These are phyloP conservation scores for Penicillium odoratum DNA, from an alignment of 495 filamentous ascomycete species.

Conservation along the genomic window DNA sequence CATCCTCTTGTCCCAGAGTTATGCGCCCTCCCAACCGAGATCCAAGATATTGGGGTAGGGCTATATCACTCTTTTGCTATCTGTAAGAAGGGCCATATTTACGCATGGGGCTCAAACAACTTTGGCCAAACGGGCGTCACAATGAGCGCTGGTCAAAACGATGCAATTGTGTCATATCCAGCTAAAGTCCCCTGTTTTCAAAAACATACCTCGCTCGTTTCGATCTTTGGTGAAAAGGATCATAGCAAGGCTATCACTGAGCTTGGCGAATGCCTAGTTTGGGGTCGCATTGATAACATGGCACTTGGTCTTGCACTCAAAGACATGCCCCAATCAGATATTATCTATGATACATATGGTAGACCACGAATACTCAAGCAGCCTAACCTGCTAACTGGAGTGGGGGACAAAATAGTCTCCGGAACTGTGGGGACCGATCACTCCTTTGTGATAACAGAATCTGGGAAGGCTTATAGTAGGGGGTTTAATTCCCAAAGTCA, in stretches of 20 bases:
- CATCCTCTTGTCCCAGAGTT: conserved; percentile 1
- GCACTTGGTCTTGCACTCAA: conserved; percentile 3
- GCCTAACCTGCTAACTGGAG: neutral
- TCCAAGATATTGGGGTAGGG: conserved; percentile 2
- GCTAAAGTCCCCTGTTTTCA: neutral
- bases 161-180: conserved; percentile 4
- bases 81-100: neutral
- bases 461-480: conserved; percentile 8
- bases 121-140: conserved; percentile 5
- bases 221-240: conserved; percentile 4
- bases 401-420: neutral
- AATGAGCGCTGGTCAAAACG: neutral
- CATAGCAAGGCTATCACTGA: conserved; percentile 11
- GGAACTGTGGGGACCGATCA: conserved; percentile 8
- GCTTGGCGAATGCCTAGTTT: neutral
- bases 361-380: conserved; percentile 5
- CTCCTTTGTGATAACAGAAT: conserved; percentile 9
- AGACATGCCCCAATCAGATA: neutral
- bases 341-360: conserved; percentile 3
- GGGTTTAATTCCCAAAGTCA: conserved; percentile 9
- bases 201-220: neutral
- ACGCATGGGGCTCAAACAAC: conserved; percentile 8
- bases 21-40: conserved; percentile 3
- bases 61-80: conserved; percentile 9
- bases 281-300: conserved; percentile 10